These are phyloP conservation scores for Coemansia umbellata DNA, from an alignment of 192 early-diverging fungal genomes.

Conservation along the genomic window DNA sequence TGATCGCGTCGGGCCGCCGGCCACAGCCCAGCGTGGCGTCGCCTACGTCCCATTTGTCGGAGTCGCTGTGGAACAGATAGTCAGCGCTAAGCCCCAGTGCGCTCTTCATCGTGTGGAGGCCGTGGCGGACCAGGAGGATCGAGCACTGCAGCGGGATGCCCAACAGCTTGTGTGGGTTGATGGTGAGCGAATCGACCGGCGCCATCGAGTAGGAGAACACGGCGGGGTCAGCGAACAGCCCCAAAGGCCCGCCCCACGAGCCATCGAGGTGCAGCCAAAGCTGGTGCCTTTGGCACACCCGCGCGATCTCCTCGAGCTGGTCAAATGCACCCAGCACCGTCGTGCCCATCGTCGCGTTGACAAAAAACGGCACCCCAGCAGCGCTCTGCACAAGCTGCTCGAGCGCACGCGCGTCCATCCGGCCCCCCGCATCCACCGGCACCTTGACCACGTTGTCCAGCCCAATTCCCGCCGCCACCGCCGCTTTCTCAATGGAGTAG, in stretches of 20 bases:
- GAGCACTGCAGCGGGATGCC: slow-evolving; percentile 78
- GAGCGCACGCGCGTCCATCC: slow-evolving; percentile 57
- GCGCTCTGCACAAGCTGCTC: slow-evolving; percentile 48
- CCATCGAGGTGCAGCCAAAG: slow-evolving; percentile 79
- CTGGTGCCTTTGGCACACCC: slow-evolving; percentile 56
- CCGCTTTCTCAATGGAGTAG: slow-evolving; percentile 73
- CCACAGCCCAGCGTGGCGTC: slow-evolving; percentile 79
- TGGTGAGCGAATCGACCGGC: slow-evolving; percentile 57
- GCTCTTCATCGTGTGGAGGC: slow-evolving; percentile 52
- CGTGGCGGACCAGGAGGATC: slow-evolving; percentile 58
- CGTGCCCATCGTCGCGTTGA: slow-evolving; percentile 80
- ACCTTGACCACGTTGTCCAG: slow-evolving; percentile 64
- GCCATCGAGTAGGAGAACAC: slow-evolving; percentile 19
- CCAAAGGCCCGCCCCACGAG: slow-evolving; percentile 69
- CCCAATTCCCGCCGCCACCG: slow-evolving; percentile 67
- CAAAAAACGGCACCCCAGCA: slow-evolving; percentile 69
- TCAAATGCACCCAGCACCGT: slow-evolving; percentile 83
- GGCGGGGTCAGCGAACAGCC: slow-evolving; percentile 56
- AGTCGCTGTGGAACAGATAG: slow-evolving; percentile 61
- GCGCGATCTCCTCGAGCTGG: slow-evolving; percentile 56
- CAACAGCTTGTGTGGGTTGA: slow-evolving; percentile 83
- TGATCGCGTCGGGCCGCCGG: slow-evolving; percentile 71
- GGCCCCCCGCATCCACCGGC: slow-evolving; percentile 57
- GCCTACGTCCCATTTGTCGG: slow-evolving; percentile 56
- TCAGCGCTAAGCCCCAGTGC: slow-evolving; percentile 61